Evolutionary conservation across 2,329 filamentous ascomycete species (phyloP), one percentile per base, ranked within the genome.

Genomic region (Torrubiella hemipterigena): DNA sequence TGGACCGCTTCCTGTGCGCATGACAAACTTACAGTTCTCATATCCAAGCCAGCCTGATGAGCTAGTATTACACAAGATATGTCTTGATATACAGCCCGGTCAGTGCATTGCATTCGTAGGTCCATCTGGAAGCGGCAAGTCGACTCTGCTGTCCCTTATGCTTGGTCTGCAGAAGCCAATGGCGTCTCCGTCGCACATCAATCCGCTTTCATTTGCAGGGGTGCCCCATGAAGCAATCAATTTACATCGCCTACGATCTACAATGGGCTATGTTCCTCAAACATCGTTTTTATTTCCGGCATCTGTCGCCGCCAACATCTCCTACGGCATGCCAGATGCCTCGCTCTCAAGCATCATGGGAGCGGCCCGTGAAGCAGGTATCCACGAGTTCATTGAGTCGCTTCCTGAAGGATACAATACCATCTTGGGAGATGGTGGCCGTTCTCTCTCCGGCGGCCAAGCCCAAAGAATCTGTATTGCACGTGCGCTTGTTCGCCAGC

Each of bases 71-170:
- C 61, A 63, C 8, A 59, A 71, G 15, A 51, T 93, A n/a, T 74
- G 64, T n/a, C 58, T 94, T 7, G 59, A 55, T 1, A 70, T 95
- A 31, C 49, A 62, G 2, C 52, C 67, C 0, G 75, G 77, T 15
- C 73, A 69, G 4, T 81, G 73, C 41, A 77, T 77, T 0, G 85
- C 83, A 3, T 73, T 96, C 14, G 85, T 93, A 3, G 87, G 89
- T 1, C 59, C 71, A 1, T 94, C 86, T 0, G 89, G 91, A 0
- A 83, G 80, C n/a, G 89, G 91, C 1, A 96, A 98, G 56, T 87
- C 81, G 11, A 95, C 89, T 0, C 65, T 95, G 21, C 68, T 80
- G 1, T 72, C 80, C 0, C 58, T 96, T 0, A 61, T 96, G 0
- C 58, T 93, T 4, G 73, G 79, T 1, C 63, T 95, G 0, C 85